Base-by-base conservation (phyloP, 371 early-diverging fungal species). In the Funneliformis caledonium region DNA sequence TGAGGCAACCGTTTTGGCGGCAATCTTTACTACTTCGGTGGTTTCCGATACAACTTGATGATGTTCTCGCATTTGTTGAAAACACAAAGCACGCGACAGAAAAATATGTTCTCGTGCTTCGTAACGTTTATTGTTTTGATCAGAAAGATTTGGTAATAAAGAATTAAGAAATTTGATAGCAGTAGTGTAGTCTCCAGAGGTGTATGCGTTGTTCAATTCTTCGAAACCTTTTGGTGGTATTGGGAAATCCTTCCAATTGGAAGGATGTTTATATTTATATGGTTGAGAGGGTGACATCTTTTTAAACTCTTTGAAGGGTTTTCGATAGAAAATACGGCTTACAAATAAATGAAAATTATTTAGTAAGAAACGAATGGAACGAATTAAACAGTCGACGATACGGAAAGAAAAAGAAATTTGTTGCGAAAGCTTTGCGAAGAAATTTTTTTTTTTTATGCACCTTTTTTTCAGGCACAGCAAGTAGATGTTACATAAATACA, bases 41-140 rank as follows among this genome's bases (percentile, higher is more conserved):
- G 79, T 45, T 60, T 69, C 60, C 2, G 70, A 19, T 10, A 69
- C 1, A 16, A 79, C 79, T 8, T 33, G 52, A 8, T 2, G 2
- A 52, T 52, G 59, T 22, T 79, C 72, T n/a, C 60, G n/a, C n/a
- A 64, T n/a, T 59, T 79, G 79, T 68, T 79, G 79, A 59, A 22
- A 79, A 45, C 79, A 79, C 22, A 79, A 9, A 19, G 79, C 42
- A n/a, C 70, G 79, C 12, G 60, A 70, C 16, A 79, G 43, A 10
- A 79, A 22, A 10, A 52, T 7, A 14, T 79, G 70, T 67, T 78
- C 67, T 12, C 2, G 31, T n/a, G 26, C 31, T 62, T 43, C 64
- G n/a, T 12, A 31, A 45, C 26, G 43, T 26, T 64, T 50, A 64
- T 12, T 7, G 2, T 42, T 76, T n/a, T 70, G 52, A 4, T 19